A percentile compares a stretch with the other conserved stretches of the same genome.
These are phyloP conservation scores for Candida patagonica DNA, from an alignment of 805 yeast species.

Conservation along the genomic window DNA sequence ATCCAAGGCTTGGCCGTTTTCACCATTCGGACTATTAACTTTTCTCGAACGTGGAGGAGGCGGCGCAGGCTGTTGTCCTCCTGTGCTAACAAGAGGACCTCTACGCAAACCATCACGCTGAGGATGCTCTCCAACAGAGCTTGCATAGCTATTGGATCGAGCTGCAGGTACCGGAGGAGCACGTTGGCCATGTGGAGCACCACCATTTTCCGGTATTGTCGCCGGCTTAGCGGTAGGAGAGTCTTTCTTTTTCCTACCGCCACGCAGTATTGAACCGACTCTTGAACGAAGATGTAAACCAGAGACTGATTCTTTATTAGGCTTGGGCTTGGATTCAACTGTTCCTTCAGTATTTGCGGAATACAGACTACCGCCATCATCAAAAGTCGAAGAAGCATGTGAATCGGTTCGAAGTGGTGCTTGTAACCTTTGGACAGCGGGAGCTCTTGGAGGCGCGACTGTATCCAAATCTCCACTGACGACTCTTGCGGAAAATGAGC, in stretches of 20 bases:
- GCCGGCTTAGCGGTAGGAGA: background rate
- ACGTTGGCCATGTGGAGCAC: background rate
- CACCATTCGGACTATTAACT: constrained; percentile 11
- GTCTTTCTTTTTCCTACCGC: constrained; percentile 19
- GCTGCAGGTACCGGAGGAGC: constrained; percentile 4
- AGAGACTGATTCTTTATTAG: background rate
- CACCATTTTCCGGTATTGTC: constrained; percentile 5
- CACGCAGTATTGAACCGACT: constrained; percentile 30
- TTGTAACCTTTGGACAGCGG: background rate
- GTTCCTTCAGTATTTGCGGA: constrained; percentile 8
- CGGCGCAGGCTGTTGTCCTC: constrained; percentile 7
- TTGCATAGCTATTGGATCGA: constrained; percentile 9
- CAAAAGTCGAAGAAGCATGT: background rate
- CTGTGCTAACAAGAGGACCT: background rate
- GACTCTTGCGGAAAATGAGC: constrained; percentile 40
- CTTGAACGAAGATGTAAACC: constrained; percentile 22
- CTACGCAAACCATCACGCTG: background rate
- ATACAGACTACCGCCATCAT: constrained; percentile 12
- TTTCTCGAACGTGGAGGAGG: constrained; percentile 20
- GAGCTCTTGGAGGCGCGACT: background rate
- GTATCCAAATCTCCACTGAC: constrained; percentile 14
- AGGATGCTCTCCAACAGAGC: background rate
- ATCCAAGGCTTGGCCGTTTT: constrained; percentile 5
- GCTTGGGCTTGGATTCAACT: constrained; percentile 10
- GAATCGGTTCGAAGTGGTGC: background rate